Evolutionary conservation across 2,329 filamentous ascomycete species (phyloP), one percentile per base, ranked within the genome.

Genomic region (Annulohypoxylon truncatum): DNA sequence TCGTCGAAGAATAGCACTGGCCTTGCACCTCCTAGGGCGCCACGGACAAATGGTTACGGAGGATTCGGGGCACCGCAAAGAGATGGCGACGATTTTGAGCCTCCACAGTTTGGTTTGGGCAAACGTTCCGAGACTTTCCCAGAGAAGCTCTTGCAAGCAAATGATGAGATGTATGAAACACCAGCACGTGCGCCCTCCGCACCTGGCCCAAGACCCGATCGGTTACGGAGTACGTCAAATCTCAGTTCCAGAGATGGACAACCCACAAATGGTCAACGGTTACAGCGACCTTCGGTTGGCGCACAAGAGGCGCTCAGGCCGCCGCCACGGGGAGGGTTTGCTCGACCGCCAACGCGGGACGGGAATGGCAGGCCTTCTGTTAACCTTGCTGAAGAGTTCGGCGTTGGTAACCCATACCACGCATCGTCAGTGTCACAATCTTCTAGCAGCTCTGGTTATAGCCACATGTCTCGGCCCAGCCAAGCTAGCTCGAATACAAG

Each of bases 401-500:
- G 87, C 9, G 76, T 82, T 22, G 83, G 85, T 31, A 90, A 90
- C 71, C 86, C 88, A 0, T 90, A 91, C 71, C 89, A 92, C 71
- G 84, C 85, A 3, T 81, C 87, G 0, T 87, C 88, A 1, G 85
- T 87, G 64, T 93, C 90, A 1, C 84, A 85, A 24, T 89, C 89
- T 0, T 92, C 90, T 0, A 88, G 85, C 15, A 84, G 84, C 46
- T 92, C 90, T 1, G 85, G 83, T 0, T 85, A 83, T 38, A 90
- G 88, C 58, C 83, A 84, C 10, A 64, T 29, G 33, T 77, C 75
- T 8, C 79, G 78, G n/a, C 79, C 79, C 1, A 87, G 87, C 71
- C 85, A 86, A 64, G 80, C 85, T 0, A 92, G 89, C 72, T 90
- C 89, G 6, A 83, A 84, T 66, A 89, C 88, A 2, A 89, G 85